These are phyloP conservation scores for Microbotryum violaceum DNA, from an alignment of 1,284 basidiomycete genomes.

Conservation along the genomic window DNA sequence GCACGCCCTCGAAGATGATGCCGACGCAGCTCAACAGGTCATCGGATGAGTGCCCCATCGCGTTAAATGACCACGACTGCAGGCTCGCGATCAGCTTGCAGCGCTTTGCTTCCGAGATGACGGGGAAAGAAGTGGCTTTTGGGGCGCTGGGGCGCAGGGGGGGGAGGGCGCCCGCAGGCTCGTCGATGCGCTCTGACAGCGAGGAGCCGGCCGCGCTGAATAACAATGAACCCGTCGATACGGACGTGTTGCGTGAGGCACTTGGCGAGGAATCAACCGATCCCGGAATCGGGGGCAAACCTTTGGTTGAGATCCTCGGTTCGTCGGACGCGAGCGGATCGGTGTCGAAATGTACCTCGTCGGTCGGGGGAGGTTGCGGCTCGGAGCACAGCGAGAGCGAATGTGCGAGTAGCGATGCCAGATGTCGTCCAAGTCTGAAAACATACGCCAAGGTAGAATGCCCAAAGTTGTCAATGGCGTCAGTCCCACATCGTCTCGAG, in stretches of 20 bases:
- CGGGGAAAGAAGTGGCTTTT: conserved; percentile 19
- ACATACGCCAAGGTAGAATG: too few relatives aligned
- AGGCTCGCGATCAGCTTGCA: conserved; percentile 53
- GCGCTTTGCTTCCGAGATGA: conserved; percentile 22
- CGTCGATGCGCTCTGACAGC: background rate
- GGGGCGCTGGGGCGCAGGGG: conserved; percentile 4
- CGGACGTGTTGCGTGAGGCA: conserved; percentile 20
- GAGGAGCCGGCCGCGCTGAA: conserved; percentile 15
- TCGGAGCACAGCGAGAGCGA: conserved; percentile 36
- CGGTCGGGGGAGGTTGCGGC: background rate
- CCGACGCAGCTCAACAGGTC: conserved; percentile 72
- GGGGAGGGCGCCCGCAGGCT: background rate
- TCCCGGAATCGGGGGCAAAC: conserved; percentile 19
- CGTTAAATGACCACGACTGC: conserved; percentile 77
- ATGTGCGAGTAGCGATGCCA: conserved; percentile 36
- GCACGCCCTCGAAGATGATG: conserved; percentile 55
- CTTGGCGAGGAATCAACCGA: conserved; percentile 19
- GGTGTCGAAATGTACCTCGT: background rate
- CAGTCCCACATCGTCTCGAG: too few relatives aligned
- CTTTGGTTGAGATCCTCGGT: background rate
- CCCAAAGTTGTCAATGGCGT: too few relatives aligned
- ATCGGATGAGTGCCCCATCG: conserved; percentile 65
- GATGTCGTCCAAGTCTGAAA: conserved; percentile 35
- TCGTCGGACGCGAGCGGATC: background rate
- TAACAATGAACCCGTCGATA: conserved; percentile 21